Conservation (phyloP, 495 filamentous ascomycete species). For the Penicillium robsamsonii region DNA sequence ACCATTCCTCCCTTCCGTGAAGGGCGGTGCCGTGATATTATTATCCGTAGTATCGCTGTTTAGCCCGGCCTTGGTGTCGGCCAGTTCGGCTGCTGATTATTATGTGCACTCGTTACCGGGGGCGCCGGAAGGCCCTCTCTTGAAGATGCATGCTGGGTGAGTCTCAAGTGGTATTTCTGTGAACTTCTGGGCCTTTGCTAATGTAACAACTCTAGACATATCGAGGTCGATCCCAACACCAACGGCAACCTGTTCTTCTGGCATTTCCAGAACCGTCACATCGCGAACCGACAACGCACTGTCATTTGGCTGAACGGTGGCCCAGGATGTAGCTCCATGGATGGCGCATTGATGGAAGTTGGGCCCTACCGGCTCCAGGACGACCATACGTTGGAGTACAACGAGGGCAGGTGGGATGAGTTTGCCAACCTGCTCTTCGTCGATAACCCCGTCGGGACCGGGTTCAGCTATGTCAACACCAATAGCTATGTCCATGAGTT, state of each 20-base stretch:
- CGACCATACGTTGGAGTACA: conserved; percentile 70
- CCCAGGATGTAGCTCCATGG: conserved; percentile 94
- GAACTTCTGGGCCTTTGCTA: conserved; percentile 14
- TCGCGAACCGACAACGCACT: conserved; percentile 86
- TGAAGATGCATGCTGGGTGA: conserved; percentile 99
- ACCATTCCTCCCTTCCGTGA: conserved; percentile 20
- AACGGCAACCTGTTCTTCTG: conserved; percentile 98
- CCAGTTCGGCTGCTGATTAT: conserved; percentile 78
- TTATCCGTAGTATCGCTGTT: conserved; percentile 31
- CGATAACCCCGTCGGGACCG: conserved; percentile 94
- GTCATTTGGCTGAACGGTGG: conserved; percentile 98
- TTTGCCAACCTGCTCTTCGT: conserved; percentile 96
- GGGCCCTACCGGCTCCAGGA: conserved; percentile 88
- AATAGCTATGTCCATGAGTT: conserved; percentile 82
- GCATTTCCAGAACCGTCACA: conserved; percentile 93
- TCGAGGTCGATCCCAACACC: conserved; percentile 77
- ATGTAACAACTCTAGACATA: conserved; percentile 59
- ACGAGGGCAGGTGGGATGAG: conserved; percentile 93
- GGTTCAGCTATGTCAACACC: conserved; percentile 91
- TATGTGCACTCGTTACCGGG: conserved; percentile 83
- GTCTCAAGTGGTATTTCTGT: conserved; percentile 23
- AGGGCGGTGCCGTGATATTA: conserved; percentile 19
- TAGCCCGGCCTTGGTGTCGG: conserved; percentile 29
- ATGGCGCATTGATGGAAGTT: conserved; percentile 96
- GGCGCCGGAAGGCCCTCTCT: conserved; percentile 71